These are phyloP conservation scores for Entomortierella parvispora DNA, from an alignment of 192 early-diverging fungal genomes.

Conservation along the genomic window DNA sequence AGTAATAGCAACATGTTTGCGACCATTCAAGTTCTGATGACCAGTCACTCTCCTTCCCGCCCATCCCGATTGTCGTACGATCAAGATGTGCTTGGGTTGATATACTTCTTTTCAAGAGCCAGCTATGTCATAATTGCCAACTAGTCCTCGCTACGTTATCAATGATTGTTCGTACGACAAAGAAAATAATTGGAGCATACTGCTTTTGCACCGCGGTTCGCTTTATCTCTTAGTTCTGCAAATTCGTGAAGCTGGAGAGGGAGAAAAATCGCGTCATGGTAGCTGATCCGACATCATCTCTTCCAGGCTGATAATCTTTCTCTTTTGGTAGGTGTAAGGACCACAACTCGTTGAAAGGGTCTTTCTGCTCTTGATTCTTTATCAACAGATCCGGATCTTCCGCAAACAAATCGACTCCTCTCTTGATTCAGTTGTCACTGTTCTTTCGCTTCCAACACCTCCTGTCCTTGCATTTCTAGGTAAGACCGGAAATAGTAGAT, in stretches of 20 bases:
- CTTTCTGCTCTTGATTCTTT: background rate
- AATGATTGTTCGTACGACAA: too few relatives aligned
- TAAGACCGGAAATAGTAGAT: background rate
- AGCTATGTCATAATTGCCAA: too few relatives aligned
- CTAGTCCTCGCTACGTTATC: too few relatives aligned
- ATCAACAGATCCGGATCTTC: background rate
- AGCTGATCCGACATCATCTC: background rate
- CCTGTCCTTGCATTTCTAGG: conserved; percentile 1
- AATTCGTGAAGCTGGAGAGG: background rate
- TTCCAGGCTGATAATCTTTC: background rate
- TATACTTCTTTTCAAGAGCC: too few relatives aligned
- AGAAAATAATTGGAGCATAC: too few relatives aligned
- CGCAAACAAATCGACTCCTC: background rate
- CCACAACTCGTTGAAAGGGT: background rate
- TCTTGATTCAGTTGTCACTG: background rate
- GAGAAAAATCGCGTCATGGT: background rate
- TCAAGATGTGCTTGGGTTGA: too few relatives aligned
- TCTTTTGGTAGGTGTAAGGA: background rate
- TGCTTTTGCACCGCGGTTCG: too few relatives aligned
- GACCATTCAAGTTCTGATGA: too few relatives aligned
- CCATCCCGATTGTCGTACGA: too few relatives aligned
- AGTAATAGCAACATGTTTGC: too few relatives aligned
- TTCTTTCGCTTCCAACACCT: background rate
- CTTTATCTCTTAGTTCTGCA: too few relatives aligned
- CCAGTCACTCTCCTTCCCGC: too few relatives aligned